These are phyloP conservation scores for Aspergillus carbonarius DNA, from an alignment of 2,329 filamentous ascomycete genomes.

Conservation along the genomic window DNA sequence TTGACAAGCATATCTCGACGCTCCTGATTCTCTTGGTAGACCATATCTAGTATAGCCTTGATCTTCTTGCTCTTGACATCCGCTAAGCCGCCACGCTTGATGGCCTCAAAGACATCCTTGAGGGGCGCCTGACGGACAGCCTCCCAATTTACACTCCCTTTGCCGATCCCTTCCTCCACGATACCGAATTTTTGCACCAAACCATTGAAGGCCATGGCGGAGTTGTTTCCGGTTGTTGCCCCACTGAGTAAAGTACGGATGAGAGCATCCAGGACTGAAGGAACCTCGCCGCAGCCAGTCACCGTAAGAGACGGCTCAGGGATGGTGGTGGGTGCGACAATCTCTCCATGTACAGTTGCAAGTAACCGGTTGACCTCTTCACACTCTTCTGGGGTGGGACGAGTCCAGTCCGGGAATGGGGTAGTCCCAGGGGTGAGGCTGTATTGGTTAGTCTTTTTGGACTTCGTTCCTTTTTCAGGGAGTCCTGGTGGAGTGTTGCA, in stretches of 20 bases:
- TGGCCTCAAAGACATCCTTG: slow-evolving; percentile 65
- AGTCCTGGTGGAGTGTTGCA: slow-evolving; percentile 13
- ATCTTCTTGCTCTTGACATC: slow-evolving; percentile 71
- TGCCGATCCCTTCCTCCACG: slow-evolving; percentile 61
- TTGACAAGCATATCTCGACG: slow-evolving; percentile 52
- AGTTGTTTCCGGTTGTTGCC: slow-evolving; percentile 60
- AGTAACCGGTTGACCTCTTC: slow-evolving; percentile 67
- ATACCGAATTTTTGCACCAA: slow-evolving; percentile 65
- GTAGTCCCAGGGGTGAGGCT: slow-evolving; percentile 54
- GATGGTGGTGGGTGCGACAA: slow-evolving; percentile 64
- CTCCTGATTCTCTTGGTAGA: slow-evolving; percentile 66
- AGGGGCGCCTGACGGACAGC: slow-evolving; percentile 61
- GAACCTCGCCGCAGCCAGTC: slow-evolving; percentile 68
- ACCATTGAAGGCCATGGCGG: slow-evolving; percentile 65
- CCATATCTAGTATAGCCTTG: slow-evolving; percentile 70
- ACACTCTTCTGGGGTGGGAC: slow-evolving; percentile 68
- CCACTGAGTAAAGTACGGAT: slow-evolving; percentile 63
- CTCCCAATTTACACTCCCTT: slow-evolving; percentile 74
- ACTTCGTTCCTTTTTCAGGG: not conserved
- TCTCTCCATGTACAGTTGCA: slow-evolving; percentile 63
- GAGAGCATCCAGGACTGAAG: slow-evolving; percentile 63
- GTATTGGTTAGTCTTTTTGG: slow-evolving; percentile 41
- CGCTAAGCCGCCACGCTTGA: slow-evolving; percentile 69
- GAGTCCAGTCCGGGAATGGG: slow-evolving; percentile 67
- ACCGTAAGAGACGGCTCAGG: slow-evolving; percentile 68